Evolutionary conservation across 176 grass and related monocot genomes (phyloP), one percentile per base, ranked within the genome.

Genomic region (Carex kokanica): DNA sequence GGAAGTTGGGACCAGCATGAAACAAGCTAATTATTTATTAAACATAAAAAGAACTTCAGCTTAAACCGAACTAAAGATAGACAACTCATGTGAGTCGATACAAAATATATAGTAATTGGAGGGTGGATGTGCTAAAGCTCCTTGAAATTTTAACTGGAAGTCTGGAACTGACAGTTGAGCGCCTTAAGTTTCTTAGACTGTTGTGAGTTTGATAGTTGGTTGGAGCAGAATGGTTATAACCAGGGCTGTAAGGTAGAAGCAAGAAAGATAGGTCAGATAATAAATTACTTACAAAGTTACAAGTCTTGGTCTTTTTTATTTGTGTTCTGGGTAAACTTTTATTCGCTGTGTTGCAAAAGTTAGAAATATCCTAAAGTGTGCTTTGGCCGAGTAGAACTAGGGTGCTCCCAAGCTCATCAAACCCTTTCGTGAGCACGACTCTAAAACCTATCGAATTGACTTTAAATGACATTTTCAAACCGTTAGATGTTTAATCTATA

Each of bases 191-290:
- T 41, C 57, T 51, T 25, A 47, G 40, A 66, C 16, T 4, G 18
- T 52, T 29, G 21, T 18, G 36, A 27, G 43, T 82, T 82, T 82
- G 80, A 66, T 82, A 17, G 80, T 66, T 82, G 38, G 80, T 82
- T 82, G 80, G 80, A 29, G 31, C 8, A 55, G 13, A 53, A 29
- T 9, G 38, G 8, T 63, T 14, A 53, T 43, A 43, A 43, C 45
- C 14, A 52, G 16, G 24, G 64, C 45, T 58, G 49, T 57, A 65
- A 84, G 55, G 54, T 84, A 24, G 82, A 20, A 74, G 64, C 16
- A 4, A 74, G 69, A 58, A 73, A 75, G 82, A 74, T 24, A 60
- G 82, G 51, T 73, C n/a, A 23, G 52, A 57, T 71, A 70, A 70
- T 24, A 20, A 41, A 64, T 62, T 65, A 49, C 6, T 41, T 3